These are phyloP conservation scores for Polytolypa hystricis DNA, from an alignment of 2,329 filamentous ascomycete species.

Conservation along the genomic window DNA sequence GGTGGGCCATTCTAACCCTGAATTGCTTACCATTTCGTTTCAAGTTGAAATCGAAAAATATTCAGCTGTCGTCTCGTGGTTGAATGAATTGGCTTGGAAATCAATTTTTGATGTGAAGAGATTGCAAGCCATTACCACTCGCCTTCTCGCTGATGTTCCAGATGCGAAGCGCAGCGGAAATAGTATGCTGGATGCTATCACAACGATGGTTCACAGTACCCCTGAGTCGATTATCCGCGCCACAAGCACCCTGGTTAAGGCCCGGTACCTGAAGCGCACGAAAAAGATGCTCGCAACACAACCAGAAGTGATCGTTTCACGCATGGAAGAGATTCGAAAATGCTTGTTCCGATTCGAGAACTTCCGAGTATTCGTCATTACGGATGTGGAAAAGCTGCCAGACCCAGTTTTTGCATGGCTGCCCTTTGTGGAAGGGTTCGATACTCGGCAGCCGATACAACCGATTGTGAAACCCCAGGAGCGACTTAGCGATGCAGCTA, in stretches of 20 bases:
- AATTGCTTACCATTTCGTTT: slow-evolving; percentile 72
- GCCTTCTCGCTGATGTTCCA: slow-evolving; percentile 82
- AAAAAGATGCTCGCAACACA: slow-evolving; percentile 69
- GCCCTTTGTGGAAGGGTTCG: slow-evolving; percentile 44
- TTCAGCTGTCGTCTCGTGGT: slow-evolving; percentile 66
- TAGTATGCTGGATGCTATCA: slow-evolving; percentile 48
- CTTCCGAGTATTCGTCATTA: slow-evolving; percentile 73
- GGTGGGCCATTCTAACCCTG: slow-evolving; percentile 55
- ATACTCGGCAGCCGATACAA: slow-evolving; percentile 45
- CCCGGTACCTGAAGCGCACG: slow-evolving; percentile 74
- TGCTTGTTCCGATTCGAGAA: slow-evolving; percentile 75
- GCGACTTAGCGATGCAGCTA: slow-evolving; percentile 65
- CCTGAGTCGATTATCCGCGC: slow-evolving; percentile 65
- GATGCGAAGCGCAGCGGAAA: slow-evolving; percentile 77
- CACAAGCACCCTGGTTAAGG: slow-evolving; percentile 72
- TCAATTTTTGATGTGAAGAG: slow-evolving; percentile 71
- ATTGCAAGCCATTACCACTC: slow-evolving; percentile 54
- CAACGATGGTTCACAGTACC: slow-evolving; percentile 72
- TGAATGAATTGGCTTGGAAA: slow-evolving; percentile 76
- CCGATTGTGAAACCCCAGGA: slow-evolving; percentile 60
- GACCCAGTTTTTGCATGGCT: slow-evolving; percentile 75
- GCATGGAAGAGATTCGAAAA: slow-evolving; percentile 65
- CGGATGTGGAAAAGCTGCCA: slow-evolving; percentile 62
- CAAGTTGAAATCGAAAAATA: slow-evolving; percentile 86
- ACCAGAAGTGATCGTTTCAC: slow-evolving; percentile 61